Evolutionary conservation across 805 yeast genomes (phyloP).

Genomic region (Candida tammaniensis): DNA sequence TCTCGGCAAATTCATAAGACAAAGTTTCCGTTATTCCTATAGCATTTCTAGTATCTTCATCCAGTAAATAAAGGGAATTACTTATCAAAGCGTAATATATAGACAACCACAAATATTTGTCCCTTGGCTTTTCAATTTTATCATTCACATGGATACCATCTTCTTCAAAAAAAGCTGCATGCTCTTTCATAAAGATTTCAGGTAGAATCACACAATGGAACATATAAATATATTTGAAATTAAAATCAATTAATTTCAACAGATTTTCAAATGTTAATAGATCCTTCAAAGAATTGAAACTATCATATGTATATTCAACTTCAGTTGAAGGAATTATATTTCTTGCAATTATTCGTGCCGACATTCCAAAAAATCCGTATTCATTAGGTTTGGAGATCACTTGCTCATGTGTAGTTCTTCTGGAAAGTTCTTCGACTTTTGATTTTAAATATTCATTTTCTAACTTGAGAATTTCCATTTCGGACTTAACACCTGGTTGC

Average conservation of each 20-base stretch:
- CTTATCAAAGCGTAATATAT: slow-evolving; percentile 28
- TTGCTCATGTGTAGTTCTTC: not conserved
- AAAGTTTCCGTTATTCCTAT: slow-evolving; percentile 19
- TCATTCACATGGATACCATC: slow-evolving; percentile 21
- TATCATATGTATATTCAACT: slow-evolving; percentile 8
- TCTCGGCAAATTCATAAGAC: slow-evolving; percentile 24
- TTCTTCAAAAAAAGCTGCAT: slow-evolving; percentile 20
- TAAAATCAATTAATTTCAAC: slow-evolving; percentile 9
- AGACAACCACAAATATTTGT: slow-evolving; percentile 24
- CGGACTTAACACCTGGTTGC: not conserved
- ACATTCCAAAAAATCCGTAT: slow-evolving; percentile 7
- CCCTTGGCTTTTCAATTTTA: slow-evolving; percentile 18
- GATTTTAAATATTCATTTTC: slow-evolving; percentile 1
- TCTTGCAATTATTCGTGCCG: too few relatives aligned
- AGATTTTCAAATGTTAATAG: slow-evolving; percentile 7
- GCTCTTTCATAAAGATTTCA: slow-evolving; percentile 10
- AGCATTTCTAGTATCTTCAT: slow-evolving; percentile 16
- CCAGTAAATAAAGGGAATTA: slow-evolving; percentile 24
- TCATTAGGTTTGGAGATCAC: not conserved
- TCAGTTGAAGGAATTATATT: not conserved
- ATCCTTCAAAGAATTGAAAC: slow-evolving; percentile 4
- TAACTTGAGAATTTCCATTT: not conserved
- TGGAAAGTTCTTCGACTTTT: not conserved
- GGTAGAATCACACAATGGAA: slow-evolving; percentile 13
- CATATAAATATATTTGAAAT: slow-evolving; percentile 17